A percentile compares a stretch with the other conserved stretches of the same genome.
Evolutionary conservation across 2,329 filamentous ascomycete genomes (phyloP).

Genomic region (Stagonosporopsis vannaccii): DNA sequence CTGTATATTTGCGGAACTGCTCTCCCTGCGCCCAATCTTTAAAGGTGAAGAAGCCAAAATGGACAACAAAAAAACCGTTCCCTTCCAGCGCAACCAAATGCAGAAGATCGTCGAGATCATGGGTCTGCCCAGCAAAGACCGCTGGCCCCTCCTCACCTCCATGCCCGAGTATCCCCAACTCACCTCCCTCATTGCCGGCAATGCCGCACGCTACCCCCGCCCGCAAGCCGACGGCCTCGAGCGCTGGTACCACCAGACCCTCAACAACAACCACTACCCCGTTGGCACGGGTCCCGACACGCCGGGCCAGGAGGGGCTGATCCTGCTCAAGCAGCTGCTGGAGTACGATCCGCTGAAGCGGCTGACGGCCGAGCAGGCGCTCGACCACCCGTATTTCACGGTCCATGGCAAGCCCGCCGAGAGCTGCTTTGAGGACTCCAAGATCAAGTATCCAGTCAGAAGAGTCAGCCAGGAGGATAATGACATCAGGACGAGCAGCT

Average conservation of each 20-base stretch:
- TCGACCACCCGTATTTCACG: slow-evolving; percentile 90
- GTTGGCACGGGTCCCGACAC: slow-evolving; percentile 45
- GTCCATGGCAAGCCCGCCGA: slow-evolving; percentile 67
- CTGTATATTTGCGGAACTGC: slow-evolving; percentile 94
- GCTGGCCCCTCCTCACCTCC: slow-evolving; percentile 81
- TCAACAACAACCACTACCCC: slow-evolving; percentile 57
- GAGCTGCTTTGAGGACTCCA: slow-evolving; percentile 91
- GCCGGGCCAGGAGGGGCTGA: slow-evolving; percentile 73
- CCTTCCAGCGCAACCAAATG: slow-evolving; percentile 98
- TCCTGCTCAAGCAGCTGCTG: slow-evolving; percentile 79
- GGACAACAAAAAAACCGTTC: slow-evolving; percentile 96
- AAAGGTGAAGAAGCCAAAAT: slow-evolving; percentile 99
- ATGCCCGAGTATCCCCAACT: slow-evolving; percentile 90
- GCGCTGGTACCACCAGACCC: slow-evolving; percentile 64
- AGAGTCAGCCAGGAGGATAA: slow-evolving; percentile 95
- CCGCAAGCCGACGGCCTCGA: slow-evolving; percentile 66
- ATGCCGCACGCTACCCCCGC: slow-evolving; percentile 57
- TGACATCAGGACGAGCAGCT: slow-evolving; percentile 87
- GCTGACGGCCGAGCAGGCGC: slow-evolving; percentile 83
- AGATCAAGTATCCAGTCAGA: slow-evolving; percentile 86
- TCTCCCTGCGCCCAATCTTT: slow-evolving; percentile 92
- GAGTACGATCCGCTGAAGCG: slow-evolving; percentile 93
- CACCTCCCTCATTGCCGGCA: slow-evolving; percentile 56
- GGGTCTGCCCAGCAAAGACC: slow-evolving; percentile 85
- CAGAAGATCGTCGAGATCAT: slow-evolving; percentile 98